These are phyloP conservation scores for Orbilia oligospora DNA, from an alignment of 2,329 filamentous ascomycete species.

Conservation along the genomic window DNA sequence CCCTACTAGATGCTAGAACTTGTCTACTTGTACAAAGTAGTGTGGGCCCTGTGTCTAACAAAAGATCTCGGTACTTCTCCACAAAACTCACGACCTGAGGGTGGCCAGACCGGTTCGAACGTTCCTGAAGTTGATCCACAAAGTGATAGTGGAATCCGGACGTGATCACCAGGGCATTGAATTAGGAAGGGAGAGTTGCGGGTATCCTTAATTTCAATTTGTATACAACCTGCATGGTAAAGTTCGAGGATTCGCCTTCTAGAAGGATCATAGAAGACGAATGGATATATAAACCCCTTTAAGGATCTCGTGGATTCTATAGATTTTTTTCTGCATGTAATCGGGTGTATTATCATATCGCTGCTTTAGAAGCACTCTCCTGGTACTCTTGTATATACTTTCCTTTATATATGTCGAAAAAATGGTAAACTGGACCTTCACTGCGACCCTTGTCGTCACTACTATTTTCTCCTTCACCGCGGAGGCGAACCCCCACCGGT, in stretches of 20 bases:
- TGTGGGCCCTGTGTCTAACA: slow-evolving; percentile 4
- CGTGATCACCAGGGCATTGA: too few species aligned
- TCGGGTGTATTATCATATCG: too few species aligned
- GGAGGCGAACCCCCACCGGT: slow-evolving; percentile 13
- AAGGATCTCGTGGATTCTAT: too few species aligned
- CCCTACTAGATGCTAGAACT: background rate
- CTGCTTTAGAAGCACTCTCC: too few species aligned
- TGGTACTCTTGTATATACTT: too few species aligned
- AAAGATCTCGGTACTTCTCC: slow-evolving; percentile 16
- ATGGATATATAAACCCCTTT: slow-evolving; percentile 20
- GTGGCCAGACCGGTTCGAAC: background rate
- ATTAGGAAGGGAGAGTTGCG: slow-evolving; percentile 11
- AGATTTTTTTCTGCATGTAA: too few species aligned
- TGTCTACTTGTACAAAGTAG: background rate
- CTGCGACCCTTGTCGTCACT: too few species aligned
- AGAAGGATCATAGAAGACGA: slow-evolving; percentile 3
- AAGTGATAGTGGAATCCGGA: slow-evolving; percentile 9
- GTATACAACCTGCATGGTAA: slow-evolving; percentile 1
- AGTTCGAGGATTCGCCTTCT: background rate
- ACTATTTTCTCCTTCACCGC: background rate
- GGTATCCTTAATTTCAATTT: slow-evolving; percentile 8
- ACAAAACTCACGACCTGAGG: background rate
- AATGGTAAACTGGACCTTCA: too few species aligned
- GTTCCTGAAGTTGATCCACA: slow-evolving; percentile 13
- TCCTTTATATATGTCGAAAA: too few species aligned